Evolutionary conservation across 1,139 yeast genomes (phyloP).

Genomic region (Groenewaldozyma sp.): DNA sequence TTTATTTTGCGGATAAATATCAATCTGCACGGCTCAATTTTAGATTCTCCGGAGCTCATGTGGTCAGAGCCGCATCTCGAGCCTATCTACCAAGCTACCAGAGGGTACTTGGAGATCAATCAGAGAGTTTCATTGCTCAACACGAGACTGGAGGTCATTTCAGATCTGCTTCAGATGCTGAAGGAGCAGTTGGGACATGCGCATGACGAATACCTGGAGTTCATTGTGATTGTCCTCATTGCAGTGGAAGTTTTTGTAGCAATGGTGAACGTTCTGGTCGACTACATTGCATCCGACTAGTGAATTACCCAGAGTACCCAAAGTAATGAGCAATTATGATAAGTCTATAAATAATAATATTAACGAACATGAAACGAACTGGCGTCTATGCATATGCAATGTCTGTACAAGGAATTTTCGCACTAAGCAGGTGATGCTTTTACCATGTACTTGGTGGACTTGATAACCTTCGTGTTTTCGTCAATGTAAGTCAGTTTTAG

Average conservation of each 20-base stretch:
- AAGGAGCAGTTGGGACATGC: slow-evolving; percentile 95
- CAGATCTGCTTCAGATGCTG: slow-evolving; percentile 88
- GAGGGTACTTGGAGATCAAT: slow-evolving; percentile 89
- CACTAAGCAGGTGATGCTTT: slow-evolving; percentile 1
- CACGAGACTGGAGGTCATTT: slow-evolving; percentile 85
- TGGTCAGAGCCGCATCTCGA: slow-evolving; percentile 98
- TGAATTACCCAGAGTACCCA: too few species aligned
- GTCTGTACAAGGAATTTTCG: not conserved
- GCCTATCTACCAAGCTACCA: slow-evolving; percentile 92
- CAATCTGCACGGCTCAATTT: slow-evolving; percentile 86
- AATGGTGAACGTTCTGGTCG: slow-evolving; percentile 45
- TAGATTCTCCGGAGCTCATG: slow-evolving; percentile 95
- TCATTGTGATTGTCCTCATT: slow-evolving; percentile 84
- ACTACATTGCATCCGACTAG: slow-evolving; percentile 20
- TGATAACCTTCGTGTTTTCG: slow-evolving; percentile 3
- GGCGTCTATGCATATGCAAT: not conserved
- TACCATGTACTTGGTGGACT: not conserved
- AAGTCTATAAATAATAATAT: too few species aligned
- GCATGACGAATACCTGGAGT: slow-evolving; percentile 75
- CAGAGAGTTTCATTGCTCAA: slow-evolving; percentile 84
- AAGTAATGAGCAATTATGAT: too few species aligned
- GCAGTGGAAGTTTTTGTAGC: slow-evolving; percentile 91
- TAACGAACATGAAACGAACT: too few species aligned
- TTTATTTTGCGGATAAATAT: slow-evolving; percentile 76
- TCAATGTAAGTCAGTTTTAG: not conserved